Base-by-base conservation (phyloP, 805 yeast species). In the Maudiozyma turicensis region DNA sequence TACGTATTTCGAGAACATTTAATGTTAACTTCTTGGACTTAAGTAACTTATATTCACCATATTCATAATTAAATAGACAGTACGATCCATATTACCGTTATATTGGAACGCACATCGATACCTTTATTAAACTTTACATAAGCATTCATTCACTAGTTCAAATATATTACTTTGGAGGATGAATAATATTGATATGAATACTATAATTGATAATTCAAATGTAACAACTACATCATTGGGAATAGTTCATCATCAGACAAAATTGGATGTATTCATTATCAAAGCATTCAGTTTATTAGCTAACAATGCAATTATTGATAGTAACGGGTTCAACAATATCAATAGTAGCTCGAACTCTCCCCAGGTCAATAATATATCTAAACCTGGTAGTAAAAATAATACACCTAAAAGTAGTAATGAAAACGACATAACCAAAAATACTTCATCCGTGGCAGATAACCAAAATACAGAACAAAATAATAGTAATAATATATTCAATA, bases 191-290 rank as follows among this genome's bases (percentile, higher is more conserved):
- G 51, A 45, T 33, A 45, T 48, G 20, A 40, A 31, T 35, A n/a
- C n/a, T n/a, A 9, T 48, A 28, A 43, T 44, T 8, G 15, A 8
- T 4, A 40, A 30, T n/a, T 38, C 34, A 31, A 28, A 14, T 11
- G 13, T 40, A 26, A 15, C 37, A 5, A 14, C 47, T 3, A 35
- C 52, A 1, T 34, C 51, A 7, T 15, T 48, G 10, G 52, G 50
- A 3, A 38, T 53, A 48, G 42, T 54, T 14, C 63, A 58, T 46
- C 61, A 58, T 46, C 63, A 59, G 45, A 48, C 54, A 5, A 56
- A 55, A 45, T 49, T 60, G 35, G 66, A 62, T 54, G 57, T 60
- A 1, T 62, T 59, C 39, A 55, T 62, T 30, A 62, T 62, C 29
- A 57, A 57, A 45, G 58, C 58, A 3, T 60, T 56, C 42, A 53